phyloP scores from a whole-genome alignment of 768 basidiomycete species.

The Lentinula lateritia region DNA sequence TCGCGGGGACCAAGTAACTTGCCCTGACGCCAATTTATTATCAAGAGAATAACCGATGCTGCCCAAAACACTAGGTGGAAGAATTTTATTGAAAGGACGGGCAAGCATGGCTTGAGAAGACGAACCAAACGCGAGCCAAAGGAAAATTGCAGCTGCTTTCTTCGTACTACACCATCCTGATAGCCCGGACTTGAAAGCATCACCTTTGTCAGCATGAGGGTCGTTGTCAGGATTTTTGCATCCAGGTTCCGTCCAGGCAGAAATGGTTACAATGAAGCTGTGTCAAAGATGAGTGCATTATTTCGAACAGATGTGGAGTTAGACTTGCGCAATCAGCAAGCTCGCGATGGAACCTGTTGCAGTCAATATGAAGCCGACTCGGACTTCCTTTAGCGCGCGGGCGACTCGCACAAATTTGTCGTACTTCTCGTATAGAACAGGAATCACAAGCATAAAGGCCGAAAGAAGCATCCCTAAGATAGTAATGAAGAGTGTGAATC shows the following conservation, averaged over 20 bases:
- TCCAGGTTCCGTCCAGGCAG: constrained; percentile 84
- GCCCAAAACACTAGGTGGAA: constrained; percentile 63
- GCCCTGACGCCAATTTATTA: constrained; percentile 76
- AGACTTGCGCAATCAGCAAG: constrained; percentile 72
- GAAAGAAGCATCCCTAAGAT: constrained; percentile 69
- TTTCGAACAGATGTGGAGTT: neutral
- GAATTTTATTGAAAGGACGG: constrained; percentile 1
- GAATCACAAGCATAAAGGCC: constrained; percentile 67
- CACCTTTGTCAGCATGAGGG: constrained; percentile 65
- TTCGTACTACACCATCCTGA: constrained; percentile 88
- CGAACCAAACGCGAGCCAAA: constrained; percentile 81
- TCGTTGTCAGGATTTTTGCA: constrained; percentile 84
- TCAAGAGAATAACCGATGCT: constrained; percentile 57
- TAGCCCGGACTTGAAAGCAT: constrained; percentile 62
- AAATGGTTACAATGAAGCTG: constrained; percentile 73
- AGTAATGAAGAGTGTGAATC: constrained; percentile 80
- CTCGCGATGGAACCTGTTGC: constrained; percentile 60
- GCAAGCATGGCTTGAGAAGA: constrained; percentile 7
- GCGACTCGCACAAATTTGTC: constrained; percentile 75
- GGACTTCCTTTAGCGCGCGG: constrained; percentile 74
- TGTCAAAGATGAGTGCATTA: constrained; percentile 1
- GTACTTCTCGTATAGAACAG: constrained; percentile 81
- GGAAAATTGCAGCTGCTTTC: constrained; percentile 85
- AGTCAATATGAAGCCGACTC: constrained; percentile 80
- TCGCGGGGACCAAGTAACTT: constrained; percentile 55